These are phyloP conservation scores for Pichia norvegensis DNA, from an alignment of 1,139 yeast genomes.

Conservation along the genomic window DNA sequence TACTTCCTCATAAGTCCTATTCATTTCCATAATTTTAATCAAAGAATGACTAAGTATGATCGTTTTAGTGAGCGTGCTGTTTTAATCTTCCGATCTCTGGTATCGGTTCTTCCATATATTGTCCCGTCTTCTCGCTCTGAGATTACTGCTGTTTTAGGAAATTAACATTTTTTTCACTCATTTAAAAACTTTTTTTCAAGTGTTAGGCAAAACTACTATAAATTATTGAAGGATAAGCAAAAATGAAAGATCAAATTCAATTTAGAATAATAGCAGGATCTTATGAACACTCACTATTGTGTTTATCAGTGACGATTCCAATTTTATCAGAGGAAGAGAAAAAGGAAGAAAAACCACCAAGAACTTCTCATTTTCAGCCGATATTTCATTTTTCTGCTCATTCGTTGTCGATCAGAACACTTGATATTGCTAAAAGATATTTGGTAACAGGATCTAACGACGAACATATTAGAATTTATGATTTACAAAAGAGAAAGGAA, in stretches of 20 bases:
- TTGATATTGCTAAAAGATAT: constrained; percentile 78
- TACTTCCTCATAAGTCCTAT: neutral
- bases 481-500: constrained; percentile 88
- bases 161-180: too few relatives aligned
- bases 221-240: neutral
- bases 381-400: constrained; percentile 96
- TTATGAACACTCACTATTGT: constrained; percentile 85
- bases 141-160: too few relatives aligned
- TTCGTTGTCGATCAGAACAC: constrained; percentile 73
- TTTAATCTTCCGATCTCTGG: too few relatives aligned
- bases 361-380: constrained; percentile 71
- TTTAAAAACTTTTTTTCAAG: too few relatives aligned
- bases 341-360: constrained; percentile 22
- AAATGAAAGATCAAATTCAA: constrained; percentile 15
- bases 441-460: constrained; percentile 93
- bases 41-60: too few relatives aligned
- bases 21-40: neutral
- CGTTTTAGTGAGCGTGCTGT: too few relatives aligned
- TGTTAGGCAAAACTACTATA: neutral
- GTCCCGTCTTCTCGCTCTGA: too few relatives aligned
- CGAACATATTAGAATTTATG: constrained; percentile 91
- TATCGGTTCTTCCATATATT: too few relatives aligned
- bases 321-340: constrained; percentile 12
- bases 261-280: constrained; percentile 89
- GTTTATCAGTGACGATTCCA: constrained; percentile 63